Evolutionary conservation across 208 protist species (phyloP).

Genomic region (Endotrypanum monterogeii): DNA sequence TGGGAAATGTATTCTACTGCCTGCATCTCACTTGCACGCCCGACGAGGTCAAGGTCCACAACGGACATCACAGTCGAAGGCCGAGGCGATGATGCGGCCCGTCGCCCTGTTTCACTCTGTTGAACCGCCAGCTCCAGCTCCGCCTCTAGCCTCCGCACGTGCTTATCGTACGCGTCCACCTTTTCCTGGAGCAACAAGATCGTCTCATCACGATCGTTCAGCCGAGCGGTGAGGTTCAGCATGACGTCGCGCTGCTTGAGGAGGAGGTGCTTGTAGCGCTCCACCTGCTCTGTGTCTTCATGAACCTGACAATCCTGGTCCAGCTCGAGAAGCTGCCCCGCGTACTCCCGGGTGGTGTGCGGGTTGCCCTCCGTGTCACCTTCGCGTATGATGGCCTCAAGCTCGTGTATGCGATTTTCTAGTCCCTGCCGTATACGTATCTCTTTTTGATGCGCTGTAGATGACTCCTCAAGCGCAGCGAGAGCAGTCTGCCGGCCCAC

Average conservation of each 20-base stretch:
- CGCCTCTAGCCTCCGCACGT: slow-evolving; percentile 75
- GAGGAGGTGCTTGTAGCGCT: slow-evolving; percentile 95
- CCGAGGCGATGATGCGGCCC: not conserved
- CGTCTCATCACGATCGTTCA: slow-evolving; percentile 94
- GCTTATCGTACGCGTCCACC: slow-evolving; percentile 83
- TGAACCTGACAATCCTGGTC: slow-evolving; percentile 84
- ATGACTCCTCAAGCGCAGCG: slow-evolving; percentile 51
- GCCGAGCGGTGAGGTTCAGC: slow-evolving; percentile 90
- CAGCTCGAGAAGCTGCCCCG: slow-evolving; percentile 73
- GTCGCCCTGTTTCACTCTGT: slow-evolving; percentile 12
- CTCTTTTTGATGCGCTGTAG: slow-evolving; percentile 50
- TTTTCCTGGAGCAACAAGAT: slow-evolving; percentile 90
- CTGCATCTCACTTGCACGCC: slow-evolving; percentile 31
- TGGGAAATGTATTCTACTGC: slow-evolving; percentile 51
- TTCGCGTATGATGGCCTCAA: slow-evolving; percentile 55
- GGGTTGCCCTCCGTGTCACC: slow-evolving; percentile 53
- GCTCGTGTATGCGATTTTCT: slow-evolving; percentile 55
- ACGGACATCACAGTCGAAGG: slow-evolving; percentile 13
- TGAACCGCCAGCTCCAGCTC: slow-evolving; percentile 38
- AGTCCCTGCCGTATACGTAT: slow-evolving; percentile 39
- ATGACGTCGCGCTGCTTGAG: slow-evolving; percentile 97
- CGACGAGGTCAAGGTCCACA: slow-evolving; percentile 23
- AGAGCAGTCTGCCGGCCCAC: slow-evolving; percentile 58
- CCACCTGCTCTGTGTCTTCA: slow-evolving; percentile 93
- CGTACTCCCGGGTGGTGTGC: slow-evolving; percentile 59